Percentiles rank a stretch among this genome's conserved stretches.
phyloP scores from a whole-genome alignment of 805 yeast species.

The Wickerhamiella sorbophila region DNA sequence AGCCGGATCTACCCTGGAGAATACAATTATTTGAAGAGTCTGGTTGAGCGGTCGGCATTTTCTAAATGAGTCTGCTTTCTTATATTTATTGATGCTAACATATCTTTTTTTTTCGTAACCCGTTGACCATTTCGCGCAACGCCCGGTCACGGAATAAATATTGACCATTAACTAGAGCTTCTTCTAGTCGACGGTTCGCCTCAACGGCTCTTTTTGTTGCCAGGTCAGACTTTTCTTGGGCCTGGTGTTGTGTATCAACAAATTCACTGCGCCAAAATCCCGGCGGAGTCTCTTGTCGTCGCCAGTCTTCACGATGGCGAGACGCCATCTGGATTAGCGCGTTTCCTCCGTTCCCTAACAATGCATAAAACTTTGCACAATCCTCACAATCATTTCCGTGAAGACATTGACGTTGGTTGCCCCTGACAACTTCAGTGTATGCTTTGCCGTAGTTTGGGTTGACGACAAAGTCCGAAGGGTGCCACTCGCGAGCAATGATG shows the following conservation, averaged over 20 bases:
- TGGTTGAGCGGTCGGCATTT: no score
- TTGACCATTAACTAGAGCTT: slow-evolving; percentile 8
- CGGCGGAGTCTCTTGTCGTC: slow-evolving; percentile 36
- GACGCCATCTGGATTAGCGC: slow-evolving; percentile 12
- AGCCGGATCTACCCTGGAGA: no score
- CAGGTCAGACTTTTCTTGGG: slow-evolving; percentile 27
- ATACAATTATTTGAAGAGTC: no score
- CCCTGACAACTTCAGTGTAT: slow-evolving; percentile 26
- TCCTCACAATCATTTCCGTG: slow-evolving; percentile 27
- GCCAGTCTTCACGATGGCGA: slow-evolving; percentile 22
- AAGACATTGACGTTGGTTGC: slow-evolving; percentile 22
- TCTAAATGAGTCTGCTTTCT: no score
- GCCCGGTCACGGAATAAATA: slow-evolving; percentile 8
- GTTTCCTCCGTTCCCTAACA: slow-evolving; percentile 2
- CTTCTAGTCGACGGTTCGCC: slow-evolving; percentile 11
- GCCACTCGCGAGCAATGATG: slow-evolving; percentile 24
- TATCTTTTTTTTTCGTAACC: no score
- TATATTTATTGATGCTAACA: no score
- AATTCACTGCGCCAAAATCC: slow-evolving; percentile 48
- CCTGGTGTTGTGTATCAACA: slow-evolving; percentile 40
- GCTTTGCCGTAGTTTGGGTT: slow-evolving; percentile 22
- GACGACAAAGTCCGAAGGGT: slow-evolving; percentile 27
- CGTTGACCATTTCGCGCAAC: slow-evolving; percentile 4
- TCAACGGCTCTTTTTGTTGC: slow-evolving; percentile 23
- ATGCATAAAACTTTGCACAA: slow-evolving; percentile 18